These are phyloP conservation scores for Trichoderma asperellum DNA, from an alignment of 2,329 filamentous ascomycete species.

Conservation along the genomic window DNA sequence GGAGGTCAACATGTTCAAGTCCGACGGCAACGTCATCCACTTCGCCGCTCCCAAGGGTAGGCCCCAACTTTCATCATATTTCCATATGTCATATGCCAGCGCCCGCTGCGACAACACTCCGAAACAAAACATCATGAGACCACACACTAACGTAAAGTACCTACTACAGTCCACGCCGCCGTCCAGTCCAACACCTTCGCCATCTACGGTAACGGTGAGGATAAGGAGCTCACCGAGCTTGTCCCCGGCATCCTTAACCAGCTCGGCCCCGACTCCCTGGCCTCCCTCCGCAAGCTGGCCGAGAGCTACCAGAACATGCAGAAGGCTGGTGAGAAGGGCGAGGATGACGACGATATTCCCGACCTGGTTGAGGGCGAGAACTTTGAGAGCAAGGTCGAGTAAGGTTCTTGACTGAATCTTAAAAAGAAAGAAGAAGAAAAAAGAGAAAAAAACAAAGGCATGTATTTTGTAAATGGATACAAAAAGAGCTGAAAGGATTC, in stretches of 20 bases:
- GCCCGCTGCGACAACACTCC: not conserved
- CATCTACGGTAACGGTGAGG: slow-evolving; percentile 98
- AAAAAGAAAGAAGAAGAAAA: not conserved
- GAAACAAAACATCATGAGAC: not conserved
- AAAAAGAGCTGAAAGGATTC: slow-evolving; percentile 9
- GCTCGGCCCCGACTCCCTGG: slow-evolving; percentile 96
- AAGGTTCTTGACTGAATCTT: slow-evolving; percentile 44
- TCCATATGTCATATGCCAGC: not conserved
- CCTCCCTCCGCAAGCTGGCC: slow-evolving; percentile 95
- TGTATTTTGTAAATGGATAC: slow-evolving; percentile 27
- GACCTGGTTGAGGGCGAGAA: slow-evolving; percentile 96
- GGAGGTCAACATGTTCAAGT: slow-evolving; percentile 99
- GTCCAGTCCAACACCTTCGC: slow-evolving; percentile 99
- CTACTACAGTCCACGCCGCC: slow-evolving; percentile 80
- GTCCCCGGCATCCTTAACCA: slow-evolving; percentile 99
- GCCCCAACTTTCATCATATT: slow-evolving; percentile 39
- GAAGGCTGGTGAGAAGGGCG: slow-evolving; percentile 78
- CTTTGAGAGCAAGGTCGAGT: slow-evolving; percentile 98
- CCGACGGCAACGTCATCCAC: slow-evolving; percentile 99
- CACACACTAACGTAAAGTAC: not conserved
- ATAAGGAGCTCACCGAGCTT: slow-evolving; percentile 99
- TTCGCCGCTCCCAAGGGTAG: slow-evolving; percentile 96
- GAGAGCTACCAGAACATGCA: slow-evolving; percentile 99
- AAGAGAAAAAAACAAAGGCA: not conserved
- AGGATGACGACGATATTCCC: slow-evolving; percentile 94